Base-by-base conservation (phyloP, 2,329 filamentous ascomycete genomes). In the Tolypocladium amazonense region DNA sequence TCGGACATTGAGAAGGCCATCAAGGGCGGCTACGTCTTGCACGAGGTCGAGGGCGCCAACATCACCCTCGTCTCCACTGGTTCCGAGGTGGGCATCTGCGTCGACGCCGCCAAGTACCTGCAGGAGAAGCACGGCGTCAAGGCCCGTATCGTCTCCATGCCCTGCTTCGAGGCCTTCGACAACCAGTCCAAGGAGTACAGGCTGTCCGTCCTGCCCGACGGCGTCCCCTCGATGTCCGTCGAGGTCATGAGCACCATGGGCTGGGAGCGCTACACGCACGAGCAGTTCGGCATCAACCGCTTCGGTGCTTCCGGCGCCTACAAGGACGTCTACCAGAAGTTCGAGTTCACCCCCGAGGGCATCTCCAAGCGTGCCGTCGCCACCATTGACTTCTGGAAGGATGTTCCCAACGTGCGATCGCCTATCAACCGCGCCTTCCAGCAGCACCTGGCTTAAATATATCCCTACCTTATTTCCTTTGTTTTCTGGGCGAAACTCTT, bases 281-380 rank as follows among this genome's bases (percentile, higher is more conserved):
- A 99, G 86, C 94, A 99, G 82, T 99, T 99, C 72, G 94, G 94
- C 75, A 87, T 99, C 67, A 99, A 99, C 88, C 87, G 94, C 75
- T 99, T 99, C 78, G 94, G 94, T 86, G 93, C 93, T 67, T 96
- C 90, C 60, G 94, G 93, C 71, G 88, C 93, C 67, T 97, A 97
- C 84, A 93, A 93, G 88, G 88, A 97, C 71, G 92, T 99, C 63
- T 99, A 99, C 85, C 88, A 90, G 89, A 97, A 97, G 86, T 99
- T 99, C 80, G 94, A 97, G 79, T 97, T 99, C 83, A 99, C 93
- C 56, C 90, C 94, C 58, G 93, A 96, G 79, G 94, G 94, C 66
- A 89, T 99, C 75, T 82, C 90, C 79, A 97, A 97, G 89, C 92
- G 94, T 70, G 94, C 93, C 62, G 77, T 91, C 65, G 88, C 89